These are phyloP conservation scores for Rhexocercosporidium sp. DNA, from an alignment of 2,329 filamentous ascomycete species.

Conservation along the genomic window DNA sequence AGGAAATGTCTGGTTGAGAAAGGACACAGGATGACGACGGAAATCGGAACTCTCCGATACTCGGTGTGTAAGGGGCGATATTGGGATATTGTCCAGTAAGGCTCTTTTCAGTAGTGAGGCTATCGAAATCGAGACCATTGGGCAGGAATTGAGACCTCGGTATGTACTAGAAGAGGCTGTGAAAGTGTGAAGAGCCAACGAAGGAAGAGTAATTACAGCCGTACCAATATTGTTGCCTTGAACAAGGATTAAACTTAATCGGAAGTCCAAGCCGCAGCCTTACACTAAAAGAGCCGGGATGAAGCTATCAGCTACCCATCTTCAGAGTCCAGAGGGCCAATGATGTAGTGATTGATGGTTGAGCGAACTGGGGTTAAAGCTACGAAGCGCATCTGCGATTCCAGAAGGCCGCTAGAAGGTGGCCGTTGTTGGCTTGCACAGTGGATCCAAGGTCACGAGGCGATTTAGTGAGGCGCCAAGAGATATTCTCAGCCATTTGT, in stretches of 20 bases:
- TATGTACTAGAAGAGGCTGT: neutral
- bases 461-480: neutral
- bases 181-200: neutral
- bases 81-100: neutral
- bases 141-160: neutral
- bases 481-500: no score
- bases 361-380: neutral
- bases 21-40: neutral
- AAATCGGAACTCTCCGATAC: constrained; percentile 1
- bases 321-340: neutral
- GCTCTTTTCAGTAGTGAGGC: neutral
- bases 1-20: neutral
- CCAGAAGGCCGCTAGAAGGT: neutral
- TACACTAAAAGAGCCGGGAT: neutral
- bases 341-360: neutral
- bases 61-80: neutral
- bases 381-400: neutral
- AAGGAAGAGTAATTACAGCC: neutral
- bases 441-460: neutral
- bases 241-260: neutral
- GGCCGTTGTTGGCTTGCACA: neutral
- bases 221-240: neutral
- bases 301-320: neutral
- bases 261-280: neutral
- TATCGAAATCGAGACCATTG: neutral